Percentiles rank a stretch among this genome's conserved stretches.
Conservation (phyloP, 805 yeast genomes). For the Ogataea minuta region DNA sequence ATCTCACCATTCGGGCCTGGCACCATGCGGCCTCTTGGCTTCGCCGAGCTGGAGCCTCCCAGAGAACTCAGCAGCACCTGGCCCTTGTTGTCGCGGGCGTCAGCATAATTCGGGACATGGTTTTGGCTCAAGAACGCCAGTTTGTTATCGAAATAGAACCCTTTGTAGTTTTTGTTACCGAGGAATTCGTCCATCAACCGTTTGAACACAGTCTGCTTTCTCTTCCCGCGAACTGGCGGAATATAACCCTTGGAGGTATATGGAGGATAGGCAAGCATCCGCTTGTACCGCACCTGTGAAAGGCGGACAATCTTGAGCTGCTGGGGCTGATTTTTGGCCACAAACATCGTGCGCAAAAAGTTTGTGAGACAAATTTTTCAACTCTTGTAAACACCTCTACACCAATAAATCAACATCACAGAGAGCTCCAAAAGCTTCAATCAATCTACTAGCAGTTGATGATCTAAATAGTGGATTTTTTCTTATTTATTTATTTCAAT, state of each 20-base stretch:
- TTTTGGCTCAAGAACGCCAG: slow-evolving; percentile 65
- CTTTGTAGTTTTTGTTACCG: slow-evolving; percentile 82
- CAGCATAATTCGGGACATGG: slow-evolving; percentile 71
- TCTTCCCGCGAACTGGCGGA: slow-evolving; percentile 32
- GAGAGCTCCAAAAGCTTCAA: background rate
- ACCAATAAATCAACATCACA: too few species aligned
- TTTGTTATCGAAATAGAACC: slow-evolving; percentile 75
- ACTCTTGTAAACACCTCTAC: slow-evolving; percentile 5
- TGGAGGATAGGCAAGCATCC: slow-evolving; percentile 53
- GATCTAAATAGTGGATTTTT: slow-evolving; percentile 5
- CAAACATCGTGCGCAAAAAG: slow-evolving; percentile 3
- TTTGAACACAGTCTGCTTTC: slow-evolving; percentile 52
- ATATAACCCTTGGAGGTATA: slow-evolving; percentile 45
- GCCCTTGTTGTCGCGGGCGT: slow-evolving; percentile 46
- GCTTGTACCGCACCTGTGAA: slow-evolving; percentile 47
- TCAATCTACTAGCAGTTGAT: background rate
- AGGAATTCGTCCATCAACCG: slow-evolving; percentile 68
- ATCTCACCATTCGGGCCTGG: slow-evolving; percentile 15
- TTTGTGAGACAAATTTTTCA: slow-evolving; percentile 9
- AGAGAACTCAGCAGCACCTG: slow-evolving; percentile 22
- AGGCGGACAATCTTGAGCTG: slow-evolving; percentile 19
- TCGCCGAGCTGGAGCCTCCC: slow-evolving; percentile 11
- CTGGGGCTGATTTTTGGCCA: slow-evolving; percentile 2
- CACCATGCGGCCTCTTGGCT: slow-evolving; percentile 10
- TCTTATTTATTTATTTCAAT: slow-evolving; percentile 6